Conservation (phyloP, 441 rosid genomes). For the Pelargonium fulgidum region DNA sequence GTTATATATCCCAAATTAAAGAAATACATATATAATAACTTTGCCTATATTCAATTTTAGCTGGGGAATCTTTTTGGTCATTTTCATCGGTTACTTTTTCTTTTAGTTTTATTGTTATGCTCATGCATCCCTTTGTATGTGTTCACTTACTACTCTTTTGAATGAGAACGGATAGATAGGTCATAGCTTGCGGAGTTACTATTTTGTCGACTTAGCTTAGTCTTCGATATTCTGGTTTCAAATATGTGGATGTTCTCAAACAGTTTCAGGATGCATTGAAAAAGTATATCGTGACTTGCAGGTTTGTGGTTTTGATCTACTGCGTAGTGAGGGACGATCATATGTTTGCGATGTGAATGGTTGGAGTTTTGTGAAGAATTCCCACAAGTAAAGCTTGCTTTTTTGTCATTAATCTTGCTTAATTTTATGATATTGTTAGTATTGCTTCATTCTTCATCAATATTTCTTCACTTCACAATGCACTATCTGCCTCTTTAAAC, state of each 20-base stretch:
- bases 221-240: background rate
- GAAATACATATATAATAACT: too few relatives aligned
- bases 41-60: background rate
- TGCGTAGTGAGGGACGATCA: constrained; percentile 94
- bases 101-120: background rate
- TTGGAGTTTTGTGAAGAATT: constrained; percentile 99
- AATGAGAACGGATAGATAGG: background rate
- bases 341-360: constrained; percentile 99
- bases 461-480: background rate
- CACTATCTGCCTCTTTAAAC: background rate
- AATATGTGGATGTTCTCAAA: constrained; percentile 2
- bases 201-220: too few relatives aligned
- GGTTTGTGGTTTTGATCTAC: constrained; percentile 99
- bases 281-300: constrained; percentile 28
- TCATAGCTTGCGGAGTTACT: too few relatives aligned
- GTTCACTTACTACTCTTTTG: background rate
- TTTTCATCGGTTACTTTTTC: background rate
- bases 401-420: background rate
- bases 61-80: background rate
- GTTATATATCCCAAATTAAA: too few relatives aligned
- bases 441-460: background rate
- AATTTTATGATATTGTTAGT: background rate
- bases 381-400: constrained; percentile 62
- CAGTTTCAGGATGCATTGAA: background rate
- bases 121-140: background rate